Conservation (phyloP, 2,329 filamentous ascomycete species). For the Apiospora sp. region DNA sequence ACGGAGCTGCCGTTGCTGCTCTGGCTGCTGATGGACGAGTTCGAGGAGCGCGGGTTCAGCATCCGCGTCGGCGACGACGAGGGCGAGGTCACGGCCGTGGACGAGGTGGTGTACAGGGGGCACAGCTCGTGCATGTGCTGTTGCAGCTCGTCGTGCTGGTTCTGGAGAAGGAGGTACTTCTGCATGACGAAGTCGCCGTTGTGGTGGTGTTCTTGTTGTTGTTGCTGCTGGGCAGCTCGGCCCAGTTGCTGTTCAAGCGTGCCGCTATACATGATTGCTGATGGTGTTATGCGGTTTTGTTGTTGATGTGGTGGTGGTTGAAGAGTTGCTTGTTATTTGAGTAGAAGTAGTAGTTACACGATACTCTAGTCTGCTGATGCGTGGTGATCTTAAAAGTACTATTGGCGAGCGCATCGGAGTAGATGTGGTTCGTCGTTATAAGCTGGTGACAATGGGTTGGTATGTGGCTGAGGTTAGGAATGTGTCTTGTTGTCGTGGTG, state of each 20-base stretch:
- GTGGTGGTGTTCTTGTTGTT: constrained; percentile 37
- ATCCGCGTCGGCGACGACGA: constrained; percentile 67
- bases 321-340: background rate
- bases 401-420: constrained; percentile 40
- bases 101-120: constrained; percentile 44
- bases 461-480: background rate
- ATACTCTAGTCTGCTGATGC: background rate
- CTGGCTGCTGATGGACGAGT: constrained; percentile 52
- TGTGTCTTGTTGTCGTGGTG: constrained; percentile 4
- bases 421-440: constrained; percentile 21
- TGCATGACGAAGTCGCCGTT: constrained; percentile 59
- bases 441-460: background rate
- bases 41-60: constrained; percentile 51
- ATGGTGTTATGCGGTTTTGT: constrained; percentile 8
- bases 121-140: constrained; percentile 61
- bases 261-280: constrained; percentile 23
- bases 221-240: constrained; percentile 28
- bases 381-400: constrained; percentile 27
- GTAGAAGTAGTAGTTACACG: constrained; percentile 25
- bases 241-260: constrained; percentile 19
- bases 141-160: constrained; percentile 61
- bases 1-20: background rate
- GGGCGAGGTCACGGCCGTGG: constrained; percentile 55
- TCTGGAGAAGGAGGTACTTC: constrained; percentile 61
- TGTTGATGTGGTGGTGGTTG: constrained; percentile 8